Percentiles rank a stretch among this genome's conserved stretches.
phyloP scores from a whole-genome alignment of 2,329 filamentous ascomycete genomes.

The Colletotrichum trifolii region DNA sequence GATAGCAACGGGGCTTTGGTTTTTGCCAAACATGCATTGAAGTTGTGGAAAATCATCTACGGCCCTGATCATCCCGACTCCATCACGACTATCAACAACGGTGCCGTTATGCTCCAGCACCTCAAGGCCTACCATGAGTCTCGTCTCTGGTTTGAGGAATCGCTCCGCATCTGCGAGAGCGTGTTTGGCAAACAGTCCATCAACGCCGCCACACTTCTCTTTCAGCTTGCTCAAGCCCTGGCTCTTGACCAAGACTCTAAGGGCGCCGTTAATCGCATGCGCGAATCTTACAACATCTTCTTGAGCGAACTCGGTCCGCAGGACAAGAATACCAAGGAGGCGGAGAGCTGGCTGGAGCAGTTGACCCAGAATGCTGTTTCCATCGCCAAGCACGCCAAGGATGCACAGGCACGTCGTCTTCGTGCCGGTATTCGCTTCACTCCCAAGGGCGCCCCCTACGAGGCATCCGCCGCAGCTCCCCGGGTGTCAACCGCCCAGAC shows the following conservation, averaged over 20 bases:
- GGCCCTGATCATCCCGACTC: conserved; percentile 94
- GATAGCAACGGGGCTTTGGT: conserved; percentile 89
- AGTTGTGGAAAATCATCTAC: conserved; percentile 97
- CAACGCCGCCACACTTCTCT: conserved; percentile 93
- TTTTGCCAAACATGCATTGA: conserved; percentile 91
- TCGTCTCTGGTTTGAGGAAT: conserved; percentile 95
- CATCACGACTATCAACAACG: conserved; percentile 98
- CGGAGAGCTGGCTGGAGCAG: conserved; percentile 95
- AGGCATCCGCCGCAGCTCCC: conserved; percentile 48
- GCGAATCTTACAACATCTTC: conserved; percentile 97
- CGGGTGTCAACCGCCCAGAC: conserved; percentile 37
- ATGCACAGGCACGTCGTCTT: conserved; percentile 79
- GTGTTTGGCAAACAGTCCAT: conserved; percentile 91
- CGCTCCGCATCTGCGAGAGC: conserved; percentile 86
- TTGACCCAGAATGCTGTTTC: conserved; percentile 95
- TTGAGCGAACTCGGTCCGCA: conserved; percentile 84
- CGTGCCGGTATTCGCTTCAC: conserved; percentile 77
- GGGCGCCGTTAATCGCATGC: conserved; percentile 91
- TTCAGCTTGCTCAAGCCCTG: conserved; percentile 95
- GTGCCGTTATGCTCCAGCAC: conserved; percentile 96
- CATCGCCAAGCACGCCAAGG: conserved; percentile 93
- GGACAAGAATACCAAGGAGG: conserved; percentile 98
- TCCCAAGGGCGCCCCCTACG: conserved; percentile 70
- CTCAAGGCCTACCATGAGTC: conserved; percentile 96
- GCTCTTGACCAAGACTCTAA: conserved; percentile 97